phyloP scores from a whole-genome alignment of 129 eudicot species.

The Sambucus nigra region DNA sequence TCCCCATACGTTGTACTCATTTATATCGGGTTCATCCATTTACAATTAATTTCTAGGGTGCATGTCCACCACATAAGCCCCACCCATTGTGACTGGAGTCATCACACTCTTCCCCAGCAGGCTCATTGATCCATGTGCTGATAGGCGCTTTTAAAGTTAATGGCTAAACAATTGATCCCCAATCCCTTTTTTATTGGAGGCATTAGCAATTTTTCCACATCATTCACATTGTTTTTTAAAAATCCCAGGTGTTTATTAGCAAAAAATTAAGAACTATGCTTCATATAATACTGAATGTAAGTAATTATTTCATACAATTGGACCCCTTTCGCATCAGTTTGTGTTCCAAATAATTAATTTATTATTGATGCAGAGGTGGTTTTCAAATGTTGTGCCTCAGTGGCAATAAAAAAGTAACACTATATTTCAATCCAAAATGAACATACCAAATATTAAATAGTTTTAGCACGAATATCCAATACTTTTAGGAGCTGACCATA shows the following conservation, averaged over 20 bases:
- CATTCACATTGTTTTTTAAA: slow-evolving; percentile 11
- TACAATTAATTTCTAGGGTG: slow-evolving; percentile 10
- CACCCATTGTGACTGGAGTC: slow-evolving; percentile 9
- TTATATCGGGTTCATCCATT: slow-evolving; percentile 7
- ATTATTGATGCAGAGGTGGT: no score
- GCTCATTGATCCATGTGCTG: slow-evolving; percentile 20
- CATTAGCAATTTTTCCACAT: slow-evolving; percentile 12
- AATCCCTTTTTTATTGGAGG: slow-evolving; percentile 19
- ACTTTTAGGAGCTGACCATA: no score
- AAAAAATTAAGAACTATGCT: neutral
- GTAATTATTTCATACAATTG: no score
- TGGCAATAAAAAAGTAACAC: no score
- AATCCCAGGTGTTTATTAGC: slow-evolving; percentile 6
- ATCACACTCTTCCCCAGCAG: neutral
- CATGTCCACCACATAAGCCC: slow-evolving; percentile 10
- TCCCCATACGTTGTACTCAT: slow-evolving; percentile 4
- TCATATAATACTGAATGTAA: slow-evolving; percentile 7
- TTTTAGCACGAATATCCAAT: no score
- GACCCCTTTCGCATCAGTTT: neutral
- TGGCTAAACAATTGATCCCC: slow-evolving; percentile 19
- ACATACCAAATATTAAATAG: no score
- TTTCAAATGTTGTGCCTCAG: no score
- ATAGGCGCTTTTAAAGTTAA: slow-evolving; percentile 3
- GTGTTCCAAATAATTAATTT: neutral
- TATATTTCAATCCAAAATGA: no score